These are phyloP conservation scores for Skeletonema potamos DNA, from an alignment of 108 stramenopile species.

Conservation along the genomic window DNA sequence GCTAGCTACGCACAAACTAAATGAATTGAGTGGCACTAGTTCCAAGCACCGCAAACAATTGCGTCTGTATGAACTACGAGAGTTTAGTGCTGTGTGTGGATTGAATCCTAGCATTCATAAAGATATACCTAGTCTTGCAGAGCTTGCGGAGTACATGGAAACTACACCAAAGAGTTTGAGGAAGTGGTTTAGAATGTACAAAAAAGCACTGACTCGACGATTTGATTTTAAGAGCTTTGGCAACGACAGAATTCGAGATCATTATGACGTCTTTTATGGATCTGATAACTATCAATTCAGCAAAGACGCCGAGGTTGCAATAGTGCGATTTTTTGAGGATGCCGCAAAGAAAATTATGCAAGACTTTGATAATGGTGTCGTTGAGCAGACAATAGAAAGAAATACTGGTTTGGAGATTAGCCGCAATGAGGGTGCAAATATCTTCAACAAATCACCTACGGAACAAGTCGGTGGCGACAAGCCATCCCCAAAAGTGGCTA, in stretches of 20 bases:
- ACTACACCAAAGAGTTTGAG: conserved; percentile 3
- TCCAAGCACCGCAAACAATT: conserved; percentile 7
- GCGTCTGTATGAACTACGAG: conserved; percentile 12
- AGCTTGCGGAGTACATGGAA: conserved; percentile 22
- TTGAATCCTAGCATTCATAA: not conserved
- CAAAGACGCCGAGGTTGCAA: conserved; percentile 6
- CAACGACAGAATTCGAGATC: conserved; percentile 17
- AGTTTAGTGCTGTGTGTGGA: not conserved
- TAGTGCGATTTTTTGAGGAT: conserved; percentile 9
- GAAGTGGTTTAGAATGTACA: conserved; percentile 29
- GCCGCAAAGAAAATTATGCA: not conserved
- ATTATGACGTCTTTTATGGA: conserved; percentile 16
- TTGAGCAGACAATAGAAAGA: not conserved
- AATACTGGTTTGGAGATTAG: not conserved
- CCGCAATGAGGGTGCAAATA: not conserved
- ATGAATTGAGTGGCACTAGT: conserved; percentile 16
- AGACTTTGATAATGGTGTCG: not conserved
- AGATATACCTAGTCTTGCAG: conserved; percentile 12
- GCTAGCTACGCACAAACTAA: conserved; percentile 26
- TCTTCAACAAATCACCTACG: not conserved
- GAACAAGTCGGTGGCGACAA: not conserved
- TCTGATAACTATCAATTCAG: not conserved
- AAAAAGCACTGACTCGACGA: conserved; percentile 4
- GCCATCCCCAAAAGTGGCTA: not conserved
- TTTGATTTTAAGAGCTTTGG: conserved; percentile 17